Evolutionary conservation across 768 basidiomycete species (phyloP).

Genomic region (Leccinum broughii): DNA sequence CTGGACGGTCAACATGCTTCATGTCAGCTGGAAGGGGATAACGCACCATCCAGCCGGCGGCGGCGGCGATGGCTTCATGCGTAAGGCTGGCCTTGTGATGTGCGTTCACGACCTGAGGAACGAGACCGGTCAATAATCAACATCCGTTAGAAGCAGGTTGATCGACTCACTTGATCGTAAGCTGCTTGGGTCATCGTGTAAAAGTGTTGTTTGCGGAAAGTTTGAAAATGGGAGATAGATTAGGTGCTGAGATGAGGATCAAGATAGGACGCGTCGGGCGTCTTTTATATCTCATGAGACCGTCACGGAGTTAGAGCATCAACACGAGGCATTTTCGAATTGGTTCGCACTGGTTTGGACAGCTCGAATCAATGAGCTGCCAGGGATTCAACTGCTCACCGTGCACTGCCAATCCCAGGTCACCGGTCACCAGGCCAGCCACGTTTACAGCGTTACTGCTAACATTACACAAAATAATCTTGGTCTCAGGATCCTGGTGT

Average conservation of each 20-base stretch:
- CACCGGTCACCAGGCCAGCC: neutral
- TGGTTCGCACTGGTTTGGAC: constrained; percentile 10
- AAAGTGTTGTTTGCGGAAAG: neutral
- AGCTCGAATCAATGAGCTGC: neutral
- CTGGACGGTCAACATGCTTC: neutral
- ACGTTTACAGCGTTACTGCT: neutral
- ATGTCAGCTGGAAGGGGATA: neutral
- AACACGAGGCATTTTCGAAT: neutral
- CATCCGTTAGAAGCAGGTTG: neutral
- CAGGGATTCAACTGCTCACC: neutral
- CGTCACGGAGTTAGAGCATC: too few species aligned
- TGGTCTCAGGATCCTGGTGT: neutral
- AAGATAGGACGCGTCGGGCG: neutral
- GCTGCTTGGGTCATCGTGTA: constrained; percentile 20
- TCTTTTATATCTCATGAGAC: constrained; percentile 19
- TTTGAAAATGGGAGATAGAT: neutral
- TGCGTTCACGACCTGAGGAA: constrained; percentile 43
- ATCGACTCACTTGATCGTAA: constrained; percentile 20
- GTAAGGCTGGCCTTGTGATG: constrained; percentile 59
- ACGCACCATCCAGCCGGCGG: constrained; percentile 62
- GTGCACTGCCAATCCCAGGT: constrained; percentile 1
- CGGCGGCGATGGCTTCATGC: constrained; percentile 68
- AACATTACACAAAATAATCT: neutral
- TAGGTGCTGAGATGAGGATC: constrained; percentile 12
- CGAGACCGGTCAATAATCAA: neutral